phyloP scores from a whole-genome alignment of 2,329 filamentous ascomycete genomes.

The Mollisiaceae sp. region DNA sequence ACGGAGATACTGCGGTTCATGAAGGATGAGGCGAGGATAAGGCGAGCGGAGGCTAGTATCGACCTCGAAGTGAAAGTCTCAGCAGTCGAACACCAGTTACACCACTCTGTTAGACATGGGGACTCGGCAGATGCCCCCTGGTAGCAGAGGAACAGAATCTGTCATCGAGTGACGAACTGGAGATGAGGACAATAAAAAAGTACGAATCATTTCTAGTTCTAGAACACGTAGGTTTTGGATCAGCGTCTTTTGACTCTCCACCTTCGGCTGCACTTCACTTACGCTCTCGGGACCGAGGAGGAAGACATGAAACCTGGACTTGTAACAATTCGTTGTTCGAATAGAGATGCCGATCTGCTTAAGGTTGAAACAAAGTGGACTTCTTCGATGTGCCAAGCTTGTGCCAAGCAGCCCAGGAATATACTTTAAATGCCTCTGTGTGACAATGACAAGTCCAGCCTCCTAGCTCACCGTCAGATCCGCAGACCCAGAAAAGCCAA shows the following conservation, averaged over 20 bases:
- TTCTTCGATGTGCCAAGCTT: not conserved
- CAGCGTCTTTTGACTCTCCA: not conserved
- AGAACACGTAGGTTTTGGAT: not conserved
- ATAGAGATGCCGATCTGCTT: not conserved
- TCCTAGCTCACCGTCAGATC: constrained; percentile 3
- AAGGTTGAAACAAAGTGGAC: constrained; percentile 4
- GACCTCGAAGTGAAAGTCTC: not conserved
- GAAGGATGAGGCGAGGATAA: not conserved
- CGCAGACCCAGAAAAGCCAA: not conserved
- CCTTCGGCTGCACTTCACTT: not conserved
- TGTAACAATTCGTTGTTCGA: not conserved
- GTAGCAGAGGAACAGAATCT: not conserved
- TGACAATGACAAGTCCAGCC: not conserved
- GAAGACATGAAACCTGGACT: constrained; percentile 1
- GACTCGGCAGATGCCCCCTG: not conserved
- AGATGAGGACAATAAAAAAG: not conserved
- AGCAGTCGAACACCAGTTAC: not conserved
- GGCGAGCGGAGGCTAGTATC: not conserved
- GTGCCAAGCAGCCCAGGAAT: not conserved
- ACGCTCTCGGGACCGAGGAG: constrained; percentile 1
- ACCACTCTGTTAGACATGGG: not conserved
- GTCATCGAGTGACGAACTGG: not conserved
- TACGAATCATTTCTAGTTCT: constrained; percentile 9
- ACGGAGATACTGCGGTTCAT: not conserved
- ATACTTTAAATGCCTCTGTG: not conserved